These are phyloP conservation scores for Plicaturopsis crispa DNA, from an alignment of 768 basidiomycete genomes.

Conservation along the genomic window DNA sequence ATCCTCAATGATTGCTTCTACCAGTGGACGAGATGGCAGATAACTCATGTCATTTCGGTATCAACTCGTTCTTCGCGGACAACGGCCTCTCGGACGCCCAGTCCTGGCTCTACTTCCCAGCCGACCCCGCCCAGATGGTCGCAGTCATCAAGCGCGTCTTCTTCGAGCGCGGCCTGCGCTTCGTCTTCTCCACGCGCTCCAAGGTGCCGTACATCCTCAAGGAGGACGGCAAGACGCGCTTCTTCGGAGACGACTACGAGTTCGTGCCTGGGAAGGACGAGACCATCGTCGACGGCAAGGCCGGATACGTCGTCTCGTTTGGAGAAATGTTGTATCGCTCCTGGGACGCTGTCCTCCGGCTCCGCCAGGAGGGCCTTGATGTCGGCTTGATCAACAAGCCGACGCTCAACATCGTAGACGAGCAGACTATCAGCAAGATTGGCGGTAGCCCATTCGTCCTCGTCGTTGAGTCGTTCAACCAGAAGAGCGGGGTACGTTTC, in stretches of 20 bases:
- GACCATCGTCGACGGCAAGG: conserved; percentile 65
- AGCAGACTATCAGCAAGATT: conserved; percentile 63
- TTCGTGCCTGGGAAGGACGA: conserved; percentile 86
- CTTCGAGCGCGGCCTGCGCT: conserved; percentile 77
- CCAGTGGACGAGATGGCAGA: conserved; percentile 38
- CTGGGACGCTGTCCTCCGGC: conserved; percentile 74
- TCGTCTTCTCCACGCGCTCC: conserved; percentile 84
- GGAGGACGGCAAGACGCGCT: conserved; percentile 58
- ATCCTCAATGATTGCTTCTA: conserved; percentile 38
- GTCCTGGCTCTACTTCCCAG: conserved; percentile 84
- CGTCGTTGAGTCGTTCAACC: conserved; percentile 80
- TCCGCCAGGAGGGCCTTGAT: conserved; percentile 64
- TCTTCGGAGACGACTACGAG: conserved; percentile 64
- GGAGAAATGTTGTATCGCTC: conserved; percentile 85
- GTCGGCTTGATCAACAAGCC: conserved; percentile 87
- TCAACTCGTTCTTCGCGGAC: conserved; percentile 86
- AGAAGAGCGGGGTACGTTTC: conserved; percentile 67
- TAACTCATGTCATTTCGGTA: conserved; percentile 57
- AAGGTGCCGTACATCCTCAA: conserved; percentile 85
- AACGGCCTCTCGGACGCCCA: conserved; percentile 79
- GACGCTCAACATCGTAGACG: conserved; percentile 77
- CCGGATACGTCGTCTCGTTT: conserved; percentile 78
- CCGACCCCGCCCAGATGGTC: conserved; percentile 74
- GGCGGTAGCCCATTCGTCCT: conserved; percentile 73
- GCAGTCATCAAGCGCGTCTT: conserved; percentile 72